These are phyloP conservation scores for Kodamaea nitidulidarum DNA, from an alignment of 805 yeast species.

Conservation along the genomic window DNA sequence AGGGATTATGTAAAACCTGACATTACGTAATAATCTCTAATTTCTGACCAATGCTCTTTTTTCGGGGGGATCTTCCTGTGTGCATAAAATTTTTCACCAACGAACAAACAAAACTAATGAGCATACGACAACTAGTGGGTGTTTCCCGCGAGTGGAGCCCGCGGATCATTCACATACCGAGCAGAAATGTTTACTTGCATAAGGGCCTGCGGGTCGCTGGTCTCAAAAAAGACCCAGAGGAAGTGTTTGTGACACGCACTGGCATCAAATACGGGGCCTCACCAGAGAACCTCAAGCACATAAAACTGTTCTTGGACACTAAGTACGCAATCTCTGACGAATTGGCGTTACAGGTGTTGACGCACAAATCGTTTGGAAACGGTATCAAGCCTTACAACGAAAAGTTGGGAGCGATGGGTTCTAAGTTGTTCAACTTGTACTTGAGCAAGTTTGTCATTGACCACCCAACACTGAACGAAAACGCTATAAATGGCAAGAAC, in stretches of 20 bases:
- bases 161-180: slow-evolving; percentile 1
- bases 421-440: slow-evolving; percentile 52
- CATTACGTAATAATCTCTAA: background rate
- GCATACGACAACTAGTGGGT: slow-evolving; percentile 14
- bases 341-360: slow-evolving; percentile 70
- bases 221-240: slow-evolving; percentile 65
- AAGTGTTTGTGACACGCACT: slow-evolving; percentile 29
- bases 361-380: slow-evolving; percentile 93
- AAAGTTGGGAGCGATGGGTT: slow-evolving; percentile 69
- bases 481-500: slow-evolving; percentile 45
- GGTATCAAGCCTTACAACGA: slow-evolving; percentile 89
- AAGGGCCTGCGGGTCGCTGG: slow-evolving; percentile 63
- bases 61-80: background rate
- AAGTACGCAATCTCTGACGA: slow-evolving; percentile 56
- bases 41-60: background rate
- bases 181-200: slow-evolving; percentile 38
- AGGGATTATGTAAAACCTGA: no score
- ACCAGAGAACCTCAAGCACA: slow-evolving; percentile 44
- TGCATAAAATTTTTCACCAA: slow-evolving; percentile 6
- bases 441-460: slow-evolving; percentile 43
- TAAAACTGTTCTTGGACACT: slow-evolving; percentile 46
- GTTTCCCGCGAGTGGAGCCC: slow-evolving; percentile 4
- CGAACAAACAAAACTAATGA: slow-evolving; percentile 7
- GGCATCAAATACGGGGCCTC: slow-evolving; percentile 50
- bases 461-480: slow-evolving; percentile 21